Evolutionary conservation across 257 asterid genomes (phyloP), one percentile per base, ranked within the genome.

Genomic region (Penstemon eatonii): DNA sequence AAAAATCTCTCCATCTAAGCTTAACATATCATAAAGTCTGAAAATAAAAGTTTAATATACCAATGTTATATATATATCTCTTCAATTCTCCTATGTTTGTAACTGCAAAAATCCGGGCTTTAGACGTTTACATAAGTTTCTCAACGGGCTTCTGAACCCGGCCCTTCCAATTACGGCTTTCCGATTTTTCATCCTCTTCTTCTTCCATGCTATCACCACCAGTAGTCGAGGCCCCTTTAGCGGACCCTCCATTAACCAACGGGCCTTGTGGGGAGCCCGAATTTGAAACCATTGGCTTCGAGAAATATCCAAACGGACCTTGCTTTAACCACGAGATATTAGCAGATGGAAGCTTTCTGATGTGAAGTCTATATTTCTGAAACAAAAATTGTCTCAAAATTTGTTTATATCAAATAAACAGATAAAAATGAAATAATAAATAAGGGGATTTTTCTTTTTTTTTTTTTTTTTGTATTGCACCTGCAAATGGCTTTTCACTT

Each of bases 301-400:
- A 55, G 42, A 44, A 12, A 9, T 15, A 53, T 11, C 50, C 69
- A 13, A 12, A 19, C 9, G 8, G 52, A 5, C 61, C 75, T 71
- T 41, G 65, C 25, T 49, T 46, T 12, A 75, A 33, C 70, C 76
- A 73, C 43, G 73, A 33, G 63, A 43, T 19, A 15, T 51, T 55
- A 7, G 66, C 19, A 19, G 45, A 2, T 40, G 82, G 60, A 40
- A 78, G 67, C 81, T 73, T 78, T 19, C 83, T 76, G 11, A 86
- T 65, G 56, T 84, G 85, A 36, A 89, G 82, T 68, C 96, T 85
- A 61, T 78, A 86, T 73, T 89, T 89, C 96, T 89, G 79, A 50
- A 60, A 49, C 10, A 19, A 18, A 12, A 53, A 53, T 25, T 25
- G 33, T 25, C 33, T 25, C 33, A 25, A 25, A 25, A 25, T 25